Conservation (phyloP, 768 basidiomycete genomes). For the Collybia sp. region DNA sequence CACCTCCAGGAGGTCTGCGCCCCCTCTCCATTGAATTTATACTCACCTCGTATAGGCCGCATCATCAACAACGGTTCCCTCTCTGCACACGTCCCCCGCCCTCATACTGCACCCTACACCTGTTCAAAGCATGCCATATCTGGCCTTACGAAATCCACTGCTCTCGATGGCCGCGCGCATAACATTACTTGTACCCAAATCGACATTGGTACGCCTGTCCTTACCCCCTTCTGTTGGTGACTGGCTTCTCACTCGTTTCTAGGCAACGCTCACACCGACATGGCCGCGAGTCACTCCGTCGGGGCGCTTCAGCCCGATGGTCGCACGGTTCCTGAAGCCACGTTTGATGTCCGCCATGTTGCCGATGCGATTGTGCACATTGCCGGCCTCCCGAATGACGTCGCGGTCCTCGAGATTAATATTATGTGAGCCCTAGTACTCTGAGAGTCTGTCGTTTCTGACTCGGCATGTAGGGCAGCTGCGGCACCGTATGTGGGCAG, state of each 20-base stretch:
- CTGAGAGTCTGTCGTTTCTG: background rate
- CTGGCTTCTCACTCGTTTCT: background rate
- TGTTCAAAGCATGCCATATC: slow-evolving; percentile 76
- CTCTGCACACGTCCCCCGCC: slow-evolving; percentile 67
- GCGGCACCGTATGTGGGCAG: slow-evolving; percentile 23
- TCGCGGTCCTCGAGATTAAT: slow-evolving; percentile 65
- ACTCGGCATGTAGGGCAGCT: slow-evolving; percentile 14
- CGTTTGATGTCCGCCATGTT: slow-evolving; percentile 70
- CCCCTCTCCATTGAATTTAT: background rate
- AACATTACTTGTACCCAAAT: slow-evolving; percentile 78
- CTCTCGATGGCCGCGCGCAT: slow-evolving; percentile 71
- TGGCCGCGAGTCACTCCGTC: slow-evolving; percentile 39
- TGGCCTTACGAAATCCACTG: slow-evolving; percentile 72
- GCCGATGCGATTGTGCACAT: slow-evolving; percentile 69
- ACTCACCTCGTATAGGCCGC: slow-evolving; percentile 36
- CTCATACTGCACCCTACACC: slow-evolving; percentile 60
- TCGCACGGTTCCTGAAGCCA: slow-evolving; percentile 46
- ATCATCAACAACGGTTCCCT: slow-evolving; percentile 89
- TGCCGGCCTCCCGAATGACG: slow-evolving; percentile 61
- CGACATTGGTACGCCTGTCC: slow-evolving; percentile 59
- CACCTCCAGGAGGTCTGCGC: slow-evolving; percentile 61
- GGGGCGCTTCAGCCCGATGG: slow-evolving; percentile 74
- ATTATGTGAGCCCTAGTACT: slow-evolving; percentile 54
- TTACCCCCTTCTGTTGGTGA: background rate
- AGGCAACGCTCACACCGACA: slow-evolving; percentile 70